Base-by-base conservation (phyloP, 2,329 filamentous ascomycete genomes). In the Paraphoma chrysanthemicola region DNA sequence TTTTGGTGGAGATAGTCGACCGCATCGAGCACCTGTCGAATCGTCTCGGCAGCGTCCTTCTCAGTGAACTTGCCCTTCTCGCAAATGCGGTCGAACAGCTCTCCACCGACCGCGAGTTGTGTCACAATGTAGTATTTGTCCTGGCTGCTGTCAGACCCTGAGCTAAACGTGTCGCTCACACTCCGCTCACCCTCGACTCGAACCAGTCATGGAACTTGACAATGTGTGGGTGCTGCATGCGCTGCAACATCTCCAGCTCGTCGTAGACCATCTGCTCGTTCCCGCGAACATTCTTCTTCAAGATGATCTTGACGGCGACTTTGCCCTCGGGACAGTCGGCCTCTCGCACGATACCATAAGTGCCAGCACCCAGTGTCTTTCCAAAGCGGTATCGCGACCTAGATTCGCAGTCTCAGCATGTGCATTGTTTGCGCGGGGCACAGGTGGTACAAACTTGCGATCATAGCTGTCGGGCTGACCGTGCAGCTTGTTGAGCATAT, bases 61-160 rank as follows among this genome's bases (percentile, higher is more conserved):
- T 99, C 95, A 12, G 95, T 99, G 80, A 98, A 99, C 76, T 92
- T 96, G 69, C 95, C 96, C 79, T 96, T 91, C 74, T 98, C 93
- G 81, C 95, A 99, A 70, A 99, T 99, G 54, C 96, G 90, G 74
- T 99, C 95, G 78, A 99, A 99, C 62, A 99, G 82, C 81, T 99
- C 95, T 76, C 95, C 95, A 66, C 95, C 95, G 0, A 92, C 97
- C 42, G 95, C 95, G 53, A 99, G 85, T 79, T 99, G 90, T 31
- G 95, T 99, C 69, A 99, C 93, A 68, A 99, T 98, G 78, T 99
- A 99, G 82, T 97, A 99, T 83, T 99, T 99, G 83, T 99, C 95
- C 93, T 97, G 69, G 30, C 29, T 48, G 17, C 12, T 54, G 60
- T 71, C 53, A 72, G 68, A 62, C 29, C 53, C 57, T 42, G 31